Base-by-base conservation (phyloP, 306 rosid species). In the Cucurbita argyrosperma region DNA sequence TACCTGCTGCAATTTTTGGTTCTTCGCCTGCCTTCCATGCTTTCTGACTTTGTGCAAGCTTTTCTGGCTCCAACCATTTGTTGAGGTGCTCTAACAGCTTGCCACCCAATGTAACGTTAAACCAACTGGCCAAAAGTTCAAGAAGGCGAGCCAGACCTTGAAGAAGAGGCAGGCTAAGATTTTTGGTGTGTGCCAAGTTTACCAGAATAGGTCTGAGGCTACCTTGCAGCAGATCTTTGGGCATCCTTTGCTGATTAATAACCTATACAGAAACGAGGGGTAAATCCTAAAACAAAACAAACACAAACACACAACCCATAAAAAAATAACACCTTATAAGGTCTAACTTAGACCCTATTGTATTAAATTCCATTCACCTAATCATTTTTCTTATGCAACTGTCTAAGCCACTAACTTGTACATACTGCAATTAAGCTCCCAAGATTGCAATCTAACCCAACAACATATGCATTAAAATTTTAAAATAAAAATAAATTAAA, bases 21-120 rank as follows among this genome's bases (percentile, higher is more conserved):
- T 95, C 99, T 85, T 95, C 99, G 66, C 99, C 99, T 72, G 99
- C 91, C 87, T 95, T 95, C 99, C 99, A 95, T 81, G 89, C 67
- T 79, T 91, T 91, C 83, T 95, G 99, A 83, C 92, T 84, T 59
- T 91, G 96, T 50, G 97, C 97, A 79, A 95, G 96, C 77, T 95
- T 95, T 83, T 95, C 99, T 63, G 99, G 99, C 82, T 95, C 99
- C 80, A 91, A 82, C 99, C 99, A 95, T 90, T 92, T 95, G 85
- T 86, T 95, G 38, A 95, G 89, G 85, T 95, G 99, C 77, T 95
- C 97, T 79, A 95, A 76, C 75, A 95, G 85, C 82, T 95, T 91
- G 60, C 89, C 92, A 61, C 99, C 99, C 85, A 95, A 77, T 65
- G 99, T 91, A 58, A 95, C 99, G 80, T 95, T 95, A 82, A 95